Evolutionary conservation across 306 rosid genomes (phyloP), one percentile per base, ranked within the genome.

Genomic region (Lablab purpureus): DNA sequence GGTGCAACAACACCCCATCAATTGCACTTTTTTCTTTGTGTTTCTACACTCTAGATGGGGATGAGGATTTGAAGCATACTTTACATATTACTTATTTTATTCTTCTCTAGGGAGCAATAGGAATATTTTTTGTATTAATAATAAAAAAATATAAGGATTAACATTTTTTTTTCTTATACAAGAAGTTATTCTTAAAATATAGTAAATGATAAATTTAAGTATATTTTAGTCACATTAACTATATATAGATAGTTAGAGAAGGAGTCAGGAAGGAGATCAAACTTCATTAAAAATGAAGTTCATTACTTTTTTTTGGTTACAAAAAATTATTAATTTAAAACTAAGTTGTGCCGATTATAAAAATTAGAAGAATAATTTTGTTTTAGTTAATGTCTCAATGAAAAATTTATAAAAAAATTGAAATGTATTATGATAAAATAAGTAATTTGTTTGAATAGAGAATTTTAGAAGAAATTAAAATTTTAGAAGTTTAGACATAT

Each of bases 1-100:
- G 77, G 81, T 70, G 82, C 82, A 81, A 66, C 64, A 66, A 73
- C 86, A 74, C 30, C 87, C 87, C 87, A 84, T 80, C 56, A 47
- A 65, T 73, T 64, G 10, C 5, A 62, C 62, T 73, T 36, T 8
- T 14, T 54, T 51, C 9, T 13, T 52, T 63, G 1, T 64, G 45
- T 37, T 43, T 18, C 2, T 18, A 25, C 4, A 56, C 67, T 54
- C 30, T 28, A 4, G 11, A 5, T 0, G 21, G 19, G 5, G 28
- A 23, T 50, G 28, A 7, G 14, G 36, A 32, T 7, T 71, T 8
- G 5, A 12, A 2, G 3, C 14, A 13, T 15, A 14, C 21, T 13
- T 25, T 28, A 0, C 5, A 40, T 12, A 41, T 18, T 62, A 8
- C 32, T n/a, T n/a, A n/a, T n/a, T n/a, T n/a, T n/a, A n/a, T n/a